These are phyloP conservation scores for Fusarium napiforme DNA, from an alignment of 2,329 filamentous ascomycete species.

Conservation along the genomic window DNA sequence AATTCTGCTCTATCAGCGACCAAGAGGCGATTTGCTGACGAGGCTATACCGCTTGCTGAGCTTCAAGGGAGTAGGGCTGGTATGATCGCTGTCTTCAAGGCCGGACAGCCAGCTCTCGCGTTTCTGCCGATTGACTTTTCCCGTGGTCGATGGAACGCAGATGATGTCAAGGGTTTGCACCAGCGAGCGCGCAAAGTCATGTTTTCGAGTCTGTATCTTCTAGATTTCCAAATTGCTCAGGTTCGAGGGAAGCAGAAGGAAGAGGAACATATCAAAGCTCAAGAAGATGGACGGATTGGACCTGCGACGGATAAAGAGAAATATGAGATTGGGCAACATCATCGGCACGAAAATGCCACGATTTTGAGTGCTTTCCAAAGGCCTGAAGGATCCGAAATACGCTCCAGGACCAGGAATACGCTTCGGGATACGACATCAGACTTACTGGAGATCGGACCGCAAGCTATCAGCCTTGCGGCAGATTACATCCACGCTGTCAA, in stretches of 20 bases:
- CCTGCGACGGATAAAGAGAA: slow-evolving; percentile 9
- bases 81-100: slow-evolving; percentile 52
- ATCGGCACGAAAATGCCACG: slow-evolving; percentile 48
- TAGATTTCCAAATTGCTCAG: slow-evolving; percentile 57
- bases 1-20: slow-evolving; percentile 49
- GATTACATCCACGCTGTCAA: slow-evolving; percentile 46
- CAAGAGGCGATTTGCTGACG: slow-evolving; percentile 28
- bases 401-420: slow-evolving; percentile 47
- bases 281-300: neutral
- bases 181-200: slow-evolving; percentile 51
- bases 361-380: slow-evolving; percentile 52
- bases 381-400: slow-evolving; percentile 50
- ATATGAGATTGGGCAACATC: slow-evolving; percentile 33
- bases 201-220: slow-evolving; percentile 48
- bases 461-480: slow-evolving; percentile 39
- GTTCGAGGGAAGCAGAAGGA: slow-evolving; percentile 37
- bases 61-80: slow-evolving; percentile 44
- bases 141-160: slow-evolving; percentile 56
- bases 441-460: slow-evolving; percentile 37
- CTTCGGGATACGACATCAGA: slow-evolving; percentile 48
- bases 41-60: slow-evolving; percentile 41
- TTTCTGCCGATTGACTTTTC: slow-evolving; percentile 62
- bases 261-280: slow-evolving; percentile 9
- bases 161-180: slow-evolving; percentile 54
- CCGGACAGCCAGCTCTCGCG: slow-evolving; percentile 51